A percentile compares a stretch with the other conserved stretches of the same genome.
Conservation (phyloP, 805 yeast species). For the Metschnikowia gelsemii region DNA sequence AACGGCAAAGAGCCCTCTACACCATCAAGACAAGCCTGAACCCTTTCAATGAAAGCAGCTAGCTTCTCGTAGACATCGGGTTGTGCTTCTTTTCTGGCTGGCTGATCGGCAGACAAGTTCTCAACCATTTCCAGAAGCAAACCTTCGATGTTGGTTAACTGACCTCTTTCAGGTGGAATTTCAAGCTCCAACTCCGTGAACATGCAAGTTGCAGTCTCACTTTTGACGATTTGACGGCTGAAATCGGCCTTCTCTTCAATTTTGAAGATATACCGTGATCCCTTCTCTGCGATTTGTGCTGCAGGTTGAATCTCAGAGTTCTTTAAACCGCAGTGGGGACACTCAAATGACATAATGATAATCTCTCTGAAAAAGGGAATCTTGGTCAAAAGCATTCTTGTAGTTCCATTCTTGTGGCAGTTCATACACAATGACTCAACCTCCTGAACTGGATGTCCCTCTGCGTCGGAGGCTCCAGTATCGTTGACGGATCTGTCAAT, state of each 20-base stretch:
- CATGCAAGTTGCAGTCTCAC: slow-evolving; percentile 78
- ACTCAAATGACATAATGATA: slow-evolving; percentile 89
- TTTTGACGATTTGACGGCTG: slow-evolving; percentile 87
- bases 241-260: slow-evolving; percentile 71
- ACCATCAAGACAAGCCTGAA: slow-evolving; percentile 61
- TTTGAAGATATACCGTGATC: slow-evolving; percentile 67
- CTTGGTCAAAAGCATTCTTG: slow-evolving; percentile 78
- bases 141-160: slow-evolving; percentile 90
- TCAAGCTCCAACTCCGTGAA: slow-evolving; percentile 86
- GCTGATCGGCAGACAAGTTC: slow-evolving; percentile 80
- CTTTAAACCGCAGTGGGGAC: slow-evolving; percentile 91
- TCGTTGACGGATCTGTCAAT: slow-evolving; percentile 50
- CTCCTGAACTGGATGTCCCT: slow-evolving; percentile 94
- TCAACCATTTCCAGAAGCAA: slow-evolving; percentile 76
- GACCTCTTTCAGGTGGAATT: slow-evolving; percentile 94
- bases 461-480: slow-evolving; percentile 77
- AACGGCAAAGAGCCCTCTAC: slow-evolving; percentile 70
- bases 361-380: slow-evolving; percentile 92
- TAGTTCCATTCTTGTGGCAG: slow-evolving; percentile 82
- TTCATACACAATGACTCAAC: slow-evolving; percentile 94
- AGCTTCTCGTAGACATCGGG: slow-evolving; percentile 78
- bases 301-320: slow-evolving; percentile 97
- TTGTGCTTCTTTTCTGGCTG: slow-evolving; percentile 67
- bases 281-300: slow-evolving; percentile 84
- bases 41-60: slow-evolving; percentile 61